Evolutionary conservation across 1,284 basidiomycete genomes (phyloP), one percentile per base, ranked within the genome.

Genomic region (Puccinia novopanici): DNA sequence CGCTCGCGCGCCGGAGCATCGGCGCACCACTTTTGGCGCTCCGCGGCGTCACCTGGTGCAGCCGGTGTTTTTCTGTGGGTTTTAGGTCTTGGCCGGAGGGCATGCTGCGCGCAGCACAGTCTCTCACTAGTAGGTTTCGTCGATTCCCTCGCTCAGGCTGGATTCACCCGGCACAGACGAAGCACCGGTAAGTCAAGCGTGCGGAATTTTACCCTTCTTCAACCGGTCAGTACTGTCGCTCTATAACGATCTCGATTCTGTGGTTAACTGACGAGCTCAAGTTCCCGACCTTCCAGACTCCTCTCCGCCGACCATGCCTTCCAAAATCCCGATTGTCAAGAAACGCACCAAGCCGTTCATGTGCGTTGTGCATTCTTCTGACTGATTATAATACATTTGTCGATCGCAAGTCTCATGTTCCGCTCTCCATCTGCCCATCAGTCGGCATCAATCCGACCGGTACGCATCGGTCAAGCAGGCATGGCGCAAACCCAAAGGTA

Each of bases 311-410:
- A 72, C 19, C 37, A 75, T 81, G 80, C 71, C 50, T 6, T 71
- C 67, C 54, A 79, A 79, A 48, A 92, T 93, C 83, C 91, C 91
- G 84, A 94, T 96, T 87, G 90, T 97, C 88, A 96, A 96, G 90
- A 98, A 98, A 89, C 92, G 93, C 87, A 96, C 94, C 84, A 94
- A 93, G 88, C 88, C 88, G 86, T 96, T 97, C 93, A 96, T 95
- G 93, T 93, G 82, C 82, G 91, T 89, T 37, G 22, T 5, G 15
- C 10, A 19, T 68, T 34, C 15, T 27, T 2, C n/a, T 37, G 15
- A 17, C 40, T 57, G n/a, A n/a, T n/a, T n/a, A n/a, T 42, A 34
- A 15, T 19, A 45, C 50, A 19, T 42, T 19, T 54, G 27, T 19
- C 50, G 4, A 55, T 2, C 15, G 15, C 13, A 5, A 57, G 13